A percentile compares a stretch with the other conserved stretches of the same genome.
phyloP scores from a whole-genome alignment of 495 filamentous ascomycete species.

The Aspergillus biplanus region DNA sequence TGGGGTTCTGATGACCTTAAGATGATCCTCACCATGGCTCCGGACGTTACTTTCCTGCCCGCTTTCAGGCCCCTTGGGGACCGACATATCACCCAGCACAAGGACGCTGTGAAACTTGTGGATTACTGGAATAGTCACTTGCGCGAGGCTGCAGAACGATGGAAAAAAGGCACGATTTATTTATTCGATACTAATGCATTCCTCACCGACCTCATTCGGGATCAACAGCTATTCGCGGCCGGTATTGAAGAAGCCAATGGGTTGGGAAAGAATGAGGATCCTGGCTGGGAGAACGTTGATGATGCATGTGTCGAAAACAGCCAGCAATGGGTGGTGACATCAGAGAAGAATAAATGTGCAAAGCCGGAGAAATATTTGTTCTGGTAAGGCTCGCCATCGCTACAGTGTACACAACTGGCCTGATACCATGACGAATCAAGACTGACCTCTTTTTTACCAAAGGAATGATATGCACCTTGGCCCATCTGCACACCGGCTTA shows the following conservation, averaged over 20 bases:
- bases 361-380: conserved; percentile 55
- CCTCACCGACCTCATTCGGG: conserved; percentile 52
- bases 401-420: conserved; percentile 5
- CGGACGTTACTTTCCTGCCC: conserved; percentile 57
- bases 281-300: conserved; percentile 46
- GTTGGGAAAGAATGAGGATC: conserved; percentile 41
- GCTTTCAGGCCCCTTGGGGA: conserved; percentile 39
- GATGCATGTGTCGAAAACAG: conserved; percentile 40
- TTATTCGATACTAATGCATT: conserved; percentile 56
- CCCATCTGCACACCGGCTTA: conserved; percentile 50
- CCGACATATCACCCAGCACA: conserved; percentile 36
- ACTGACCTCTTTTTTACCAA: conserved; percentile 10
- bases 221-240: conserved; percentile 46
- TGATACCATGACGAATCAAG: conserved; percentile 11
- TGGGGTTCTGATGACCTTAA: conserved; percentile 48
- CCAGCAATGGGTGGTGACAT: conserved; percentile 40
- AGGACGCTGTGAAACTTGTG: conserved; percentile 45
- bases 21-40: conserved; percentile 51
- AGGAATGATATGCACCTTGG: conserved; percentile 60
- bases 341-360: conserved; percentile 44
- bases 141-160: conserved; percentile 40
- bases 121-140: conserved; percentile 53
- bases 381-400: conserved; percentile 42
- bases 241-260: conserved; percentile 49
- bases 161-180: conserved; percentile 49